Percentiles rank a stretch among this genome's conserved stretches.
Conservation (phyloP, 148 eudicot genomes). For the Hydrangea macrophylla region DNA sequence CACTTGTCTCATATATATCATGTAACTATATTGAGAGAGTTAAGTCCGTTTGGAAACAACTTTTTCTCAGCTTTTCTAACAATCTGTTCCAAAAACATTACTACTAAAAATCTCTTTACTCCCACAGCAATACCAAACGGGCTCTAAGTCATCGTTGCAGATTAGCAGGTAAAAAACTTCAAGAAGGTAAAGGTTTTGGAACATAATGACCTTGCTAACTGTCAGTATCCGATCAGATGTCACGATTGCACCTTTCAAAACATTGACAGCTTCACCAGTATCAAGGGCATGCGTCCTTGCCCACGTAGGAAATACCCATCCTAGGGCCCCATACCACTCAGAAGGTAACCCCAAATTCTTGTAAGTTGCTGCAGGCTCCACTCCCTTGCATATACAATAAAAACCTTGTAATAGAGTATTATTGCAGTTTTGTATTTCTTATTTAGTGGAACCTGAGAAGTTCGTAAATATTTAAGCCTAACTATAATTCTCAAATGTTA, state of each 20-base stretch:
- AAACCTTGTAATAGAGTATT: neutral
- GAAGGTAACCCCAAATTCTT: constrained; percentile 78
- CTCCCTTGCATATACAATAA: constrained; percentile 56
- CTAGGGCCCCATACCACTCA: constrained; percentile 88
- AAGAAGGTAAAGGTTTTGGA: neutral
- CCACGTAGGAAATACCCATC: constrained; percentile 98
- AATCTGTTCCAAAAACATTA: neutral
- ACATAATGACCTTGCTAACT: constrained; percentile 72
- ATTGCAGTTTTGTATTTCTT: neutral
- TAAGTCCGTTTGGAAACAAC: no score
- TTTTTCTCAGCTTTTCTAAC: no score
- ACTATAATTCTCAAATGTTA: neutral
- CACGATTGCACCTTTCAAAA: constrained; percentile 90
- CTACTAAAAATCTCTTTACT: neutral
- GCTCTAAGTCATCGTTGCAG: no score
- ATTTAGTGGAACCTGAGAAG: neutral
- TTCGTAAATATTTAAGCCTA: neutral
- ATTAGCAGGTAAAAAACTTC: neutral
- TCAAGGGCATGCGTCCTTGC: constrained; percentile 96
- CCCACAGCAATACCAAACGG: no score
- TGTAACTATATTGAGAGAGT: constrained; percentile 4
- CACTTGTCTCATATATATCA: neutral
- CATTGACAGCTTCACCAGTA: constrained; percentile 94
- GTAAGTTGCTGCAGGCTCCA: constrained; percentile 87
- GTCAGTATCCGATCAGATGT: constrained; percentile 90